A percentile compares a stretch with the other conserved stretches of the same genome.
phyloP scores from a whole-genome alignment of 805 yeast genomes.

The Metschnikowia noctiluminum region DNA sequence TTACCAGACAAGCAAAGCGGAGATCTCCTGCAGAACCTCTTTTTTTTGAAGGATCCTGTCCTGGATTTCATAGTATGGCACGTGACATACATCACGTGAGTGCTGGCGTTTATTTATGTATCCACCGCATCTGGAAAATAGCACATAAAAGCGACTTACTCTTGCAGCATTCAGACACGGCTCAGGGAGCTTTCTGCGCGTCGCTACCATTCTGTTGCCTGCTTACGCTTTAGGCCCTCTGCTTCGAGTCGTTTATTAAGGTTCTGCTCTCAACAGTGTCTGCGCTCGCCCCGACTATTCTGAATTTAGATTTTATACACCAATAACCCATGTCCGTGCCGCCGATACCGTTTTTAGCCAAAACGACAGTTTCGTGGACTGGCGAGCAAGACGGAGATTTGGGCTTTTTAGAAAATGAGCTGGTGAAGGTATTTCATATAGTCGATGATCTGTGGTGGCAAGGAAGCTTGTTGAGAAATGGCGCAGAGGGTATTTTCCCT shows the following conservation, averaged over 20 bases:
- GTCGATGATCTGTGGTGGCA: constrained; percentile 94
- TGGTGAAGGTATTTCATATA: constrained; percentile 73
- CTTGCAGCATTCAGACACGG: constrained; percentile 6
- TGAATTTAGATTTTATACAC: background rate
- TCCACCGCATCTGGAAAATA: constrained; percentile 13
- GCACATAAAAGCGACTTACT: background rate
- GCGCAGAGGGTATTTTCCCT: constrained; percentile 83
- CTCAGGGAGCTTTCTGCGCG: constrained; percentile 1
- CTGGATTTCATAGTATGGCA: constrained; percentile 1
- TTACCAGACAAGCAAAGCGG: no score
- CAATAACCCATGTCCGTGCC: constrained; percentile 26
- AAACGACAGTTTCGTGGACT: constrained; percentile 89
- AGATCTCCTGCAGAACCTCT: background rate
- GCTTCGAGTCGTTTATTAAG: background rate
- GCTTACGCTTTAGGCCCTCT: background rate
- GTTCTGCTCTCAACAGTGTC: background rate
- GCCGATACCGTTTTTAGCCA: constrained; percentile 65
- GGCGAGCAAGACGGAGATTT: constrained; percentile 87
- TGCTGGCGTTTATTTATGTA: constrained; percentile 8
- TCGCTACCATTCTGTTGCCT: constrained; percentile 1
- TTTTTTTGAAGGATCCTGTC: background rate
- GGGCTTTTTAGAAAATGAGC: constrained; percentile 91
- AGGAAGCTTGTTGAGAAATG: constrained; percentile 77
- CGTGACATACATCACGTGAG: constrained; percentile 5
- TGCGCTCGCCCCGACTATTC: background rate